Evolutionary conservation across 495 filamentous ascomycete genomes (phyloP).

Genomic region (Parathielavia appendiculata): DNA sequence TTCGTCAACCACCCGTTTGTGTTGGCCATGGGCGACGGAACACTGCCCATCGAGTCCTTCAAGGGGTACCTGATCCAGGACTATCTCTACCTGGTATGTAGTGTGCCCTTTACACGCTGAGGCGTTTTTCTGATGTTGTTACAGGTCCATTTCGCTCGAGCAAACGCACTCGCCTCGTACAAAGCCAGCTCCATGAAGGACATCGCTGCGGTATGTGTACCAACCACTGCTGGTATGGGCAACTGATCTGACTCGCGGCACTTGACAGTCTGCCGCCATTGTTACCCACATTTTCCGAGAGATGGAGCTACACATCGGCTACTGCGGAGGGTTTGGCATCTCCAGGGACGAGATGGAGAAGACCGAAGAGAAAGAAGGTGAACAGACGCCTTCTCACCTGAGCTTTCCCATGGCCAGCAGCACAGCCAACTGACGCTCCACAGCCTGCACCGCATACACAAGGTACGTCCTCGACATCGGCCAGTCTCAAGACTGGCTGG

Average conservation of each 20-base stretch:
- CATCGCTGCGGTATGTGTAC: slow-evolving; percentile 54
- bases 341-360: slow-evolving; percentile 66
- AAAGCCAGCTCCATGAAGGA: slow-evolving; percentile 71
- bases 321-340: slow-evolving; percentile 77
- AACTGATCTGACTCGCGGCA: slow-evolving; percentile 3
- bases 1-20: slow-evolving; percentile 82
- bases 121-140: not conserved
- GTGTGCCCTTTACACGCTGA: not conserved
- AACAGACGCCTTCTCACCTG: slow-evolving; percentile 4
- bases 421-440: slow-evolving; percentile 1
- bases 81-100: slow-evolving; percentile 73
- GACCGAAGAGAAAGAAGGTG: slow-evolving; percentile 69
- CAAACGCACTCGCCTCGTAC: slow-evolving; percentile 76
- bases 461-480: slow-evolving; percentile 85
- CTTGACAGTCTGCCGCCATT: slow-evolving; percentile 59
- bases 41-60: slow-evolving; percentile 65
- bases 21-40: slow-evolving; percentile 64
- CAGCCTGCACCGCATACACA: slow-evolving; percentile 69
- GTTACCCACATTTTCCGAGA: slow-evolving; percentile 73
- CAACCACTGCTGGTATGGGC: not conserved
- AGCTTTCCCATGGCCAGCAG: not conserved
- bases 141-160: slow-evolving; percentile 78
- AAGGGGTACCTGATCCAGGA: slow-evolving; percentile 85
- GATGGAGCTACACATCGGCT: slow-evolving; percentile 72
- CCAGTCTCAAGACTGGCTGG: slow-evolving; percentile 78